Evolutionary conservation across 352 stramenopile genomes (phyloP).

Genomic region (Phytophthora citrophthora): DNA sequence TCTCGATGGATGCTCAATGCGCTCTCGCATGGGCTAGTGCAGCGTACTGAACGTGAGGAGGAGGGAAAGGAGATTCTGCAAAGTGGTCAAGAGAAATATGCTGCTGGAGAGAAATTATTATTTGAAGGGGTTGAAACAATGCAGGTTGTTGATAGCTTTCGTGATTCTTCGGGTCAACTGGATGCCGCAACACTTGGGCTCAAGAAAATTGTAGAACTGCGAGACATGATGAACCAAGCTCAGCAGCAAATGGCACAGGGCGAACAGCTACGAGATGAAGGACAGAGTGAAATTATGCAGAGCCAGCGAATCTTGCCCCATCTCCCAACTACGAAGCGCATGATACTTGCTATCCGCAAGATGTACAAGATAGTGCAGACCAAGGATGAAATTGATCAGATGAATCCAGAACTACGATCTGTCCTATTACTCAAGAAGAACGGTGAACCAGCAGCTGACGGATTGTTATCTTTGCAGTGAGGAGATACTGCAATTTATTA

Average conservation of each 20-base stretch:
- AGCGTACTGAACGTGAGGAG: constrained; percentile 59
- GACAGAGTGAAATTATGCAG: constrained; percentile 44
- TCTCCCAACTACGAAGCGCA: constrained; percentile 61
- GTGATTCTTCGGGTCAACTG: constrained; percentile 55
- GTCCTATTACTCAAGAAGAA: constrained; percentile 46
- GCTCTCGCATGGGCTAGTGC: constrained; percentile 72
- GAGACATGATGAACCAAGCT: constrained; percentile 51
- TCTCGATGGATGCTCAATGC: constrained; percentile 75
- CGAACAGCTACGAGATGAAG: constrained; percentile 43
- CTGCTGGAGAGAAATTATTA: constrained; percentile 50
- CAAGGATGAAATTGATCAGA: constrained; percentile 77
- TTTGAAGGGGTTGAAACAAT: constrained; percentile 50
- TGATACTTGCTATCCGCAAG: constrained; percentile 55
- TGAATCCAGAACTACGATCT: constrained; percentile 54
- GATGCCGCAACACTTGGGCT: constrained; percentile 55
- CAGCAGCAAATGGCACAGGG: constrained; percentile 51
- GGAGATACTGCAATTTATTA: background rate
- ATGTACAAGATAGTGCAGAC: constrained; percentile 73
- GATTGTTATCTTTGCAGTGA: constrained; percentile 8
- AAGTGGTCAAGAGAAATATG: constrained; percentile 64
- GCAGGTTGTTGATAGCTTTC: constrained; percentile 52
- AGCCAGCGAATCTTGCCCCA: constrained; percentile 59
- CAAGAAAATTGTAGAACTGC: constrained; percentile 67
- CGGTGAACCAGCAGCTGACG: constrained; percentile 2
- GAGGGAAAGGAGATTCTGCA: constrained; percentile 70